Base-by-base conservation (phyloP, 306 rosid species). In the Castanea sativa region DNA sequence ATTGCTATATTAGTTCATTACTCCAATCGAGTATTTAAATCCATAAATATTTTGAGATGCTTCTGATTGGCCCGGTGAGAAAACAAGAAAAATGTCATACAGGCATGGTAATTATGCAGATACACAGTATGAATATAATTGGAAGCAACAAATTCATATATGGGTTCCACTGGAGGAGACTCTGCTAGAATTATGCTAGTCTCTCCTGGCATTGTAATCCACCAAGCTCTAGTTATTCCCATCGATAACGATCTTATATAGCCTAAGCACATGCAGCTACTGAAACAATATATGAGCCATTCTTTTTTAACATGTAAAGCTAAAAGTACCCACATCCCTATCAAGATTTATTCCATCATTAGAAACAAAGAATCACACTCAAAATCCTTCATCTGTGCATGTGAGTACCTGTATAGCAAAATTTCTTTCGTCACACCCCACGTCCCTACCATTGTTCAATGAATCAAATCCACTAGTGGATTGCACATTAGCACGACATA, bases 381-480 rank as follows among this genome's bases (percentile, higher is more conserved):
- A 20, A 43, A 71, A 18, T 55, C 27, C 77, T 18, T 52, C 21
- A 63, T 61, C 57, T 65, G 18, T 41, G 71, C 82, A 41, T 45
- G 75, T 72, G 73, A 41, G 30, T 33, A 55, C 64, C 77, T 74
- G 75, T 74, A 32, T 61, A 13, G 11, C 12, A 18, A 3, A 70
- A 9, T 73, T 85, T 16, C 64, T 55, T 10, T 20, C 74, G 15
- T 45, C 71, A 23, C 32, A 6, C 6, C 4, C 65, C 33, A 25
- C 16, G 30, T 25, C 11, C 75, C 12, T 52, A 27, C 74, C 14
- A 49, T 49, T 73, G 67, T 84, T 79, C 84, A 80, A 73, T 73
- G 89, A 82, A 88, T 81, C 81, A 79, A 87, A 85, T 84, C 92
- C 85, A 65, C 76, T 52, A 60, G 57, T 69, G 86, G 81, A 82